Evolutionary conservation across 257 asterid genomes (phyloP).

Genomic region (Knoxia roxburghii): DNA sequence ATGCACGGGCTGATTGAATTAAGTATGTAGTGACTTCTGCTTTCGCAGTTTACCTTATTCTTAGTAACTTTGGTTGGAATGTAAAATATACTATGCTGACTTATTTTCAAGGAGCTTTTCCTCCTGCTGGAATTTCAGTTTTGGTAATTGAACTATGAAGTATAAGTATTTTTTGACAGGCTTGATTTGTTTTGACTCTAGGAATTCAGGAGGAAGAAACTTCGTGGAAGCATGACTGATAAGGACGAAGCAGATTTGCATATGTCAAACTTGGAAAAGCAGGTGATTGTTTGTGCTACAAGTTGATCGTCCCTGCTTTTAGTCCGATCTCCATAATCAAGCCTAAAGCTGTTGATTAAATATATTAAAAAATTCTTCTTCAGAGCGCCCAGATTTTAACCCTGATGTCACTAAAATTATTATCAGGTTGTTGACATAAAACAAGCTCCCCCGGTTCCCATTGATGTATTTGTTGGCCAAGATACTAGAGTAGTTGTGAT

Average conservation of each 20-base stretch:
- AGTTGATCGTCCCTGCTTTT: neutral
- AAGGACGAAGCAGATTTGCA: slow-evolving; percentile 39
- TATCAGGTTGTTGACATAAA: slow-evolving; percentile 69
- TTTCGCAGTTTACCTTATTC: neutral
- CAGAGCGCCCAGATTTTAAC: neutral
- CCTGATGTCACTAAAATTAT: slow-evolving; percentile 5
- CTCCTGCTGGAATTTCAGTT: neutral
- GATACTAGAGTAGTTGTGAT: slow-evolving; percentile 68
- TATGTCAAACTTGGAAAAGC: slow-evolving; percentile 57
- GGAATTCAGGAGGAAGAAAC: slow-evolving; percentile 89
- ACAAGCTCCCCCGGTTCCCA: slow-evolving; percentile 73
- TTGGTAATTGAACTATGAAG: neutral
- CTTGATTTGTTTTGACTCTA: slow-evolving; percentile 20
- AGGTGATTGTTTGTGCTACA: slow-evolving; percentile 33
- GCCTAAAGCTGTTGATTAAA: too few relatives aligned
- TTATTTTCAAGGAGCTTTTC: neutral
- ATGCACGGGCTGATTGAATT: too few relatives aligned
- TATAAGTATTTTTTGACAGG: neutral
- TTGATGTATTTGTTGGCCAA: slow-evolving; percentile 56
- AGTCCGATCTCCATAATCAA: neutral
- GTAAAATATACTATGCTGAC: neutral
- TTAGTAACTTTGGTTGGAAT: neutral
- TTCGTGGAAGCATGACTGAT: slow-evolving; percentile 40
- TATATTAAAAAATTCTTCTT: neutral
- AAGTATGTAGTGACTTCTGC: neutral